phyloP scores from a whole-genome alignment of 2,329 filamentous ascomycete genomes.

The Ilyonectria destructans region DNA sequence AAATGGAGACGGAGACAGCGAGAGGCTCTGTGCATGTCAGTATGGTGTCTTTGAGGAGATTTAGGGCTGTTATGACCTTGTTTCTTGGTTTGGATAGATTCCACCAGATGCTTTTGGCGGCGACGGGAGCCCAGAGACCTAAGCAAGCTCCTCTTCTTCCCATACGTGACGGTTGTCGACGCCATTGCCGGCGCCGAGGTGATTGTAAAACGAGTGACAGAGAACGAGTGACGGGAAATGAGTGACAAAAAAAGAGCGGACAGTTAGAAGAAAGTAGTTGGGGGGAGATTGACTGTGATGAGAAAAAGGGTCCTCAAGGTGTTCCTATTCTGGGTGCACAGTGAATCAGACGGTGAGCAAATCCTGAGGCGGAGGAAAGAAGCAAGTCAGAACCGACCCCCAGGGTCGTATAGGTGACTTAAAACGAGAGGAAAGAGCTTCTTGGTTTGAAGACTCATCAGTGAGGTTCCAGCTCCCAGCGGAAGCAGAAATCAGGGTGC shows the following conservation, averaged over 20 bases:
- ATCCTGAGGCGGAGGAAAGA: neutral
- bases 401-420: conserved; percentile 25
- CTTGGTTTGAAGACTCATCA: conserved; percentile 28
- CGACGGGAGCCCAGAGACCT: conserved; percentile 48
- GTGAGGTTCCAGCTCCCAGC: conserved; percentile 16
- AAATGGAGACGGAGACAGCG: neutral
- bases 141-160: conserved; percentile 53
- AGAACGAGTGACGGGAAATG: conserved; percentile 10
- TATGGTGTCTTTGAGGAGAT: neutral
- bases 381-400: conserved; percentile 18
- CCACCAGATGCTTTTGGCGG: conserved; percentile 41
- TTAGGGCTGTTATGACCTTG: conserved; percentile 35
- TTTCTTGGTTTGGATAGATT: conserved; percentile 35
- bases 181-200: conserved; percentile 43
- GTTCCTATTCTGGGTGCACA: neutral
- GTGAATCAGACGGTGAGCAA: conserved; percentile 30
- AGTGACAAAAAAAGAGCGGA: conserved; percentile 15
- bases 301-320: neutral
- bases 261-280: conserved; percentile 12
- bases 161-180: conserved; percentile 46
- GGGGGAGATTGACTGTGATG: neutral
- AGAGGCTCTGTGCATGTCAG: conserved; percentile 26
- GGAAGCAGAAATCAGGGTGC: neutral
- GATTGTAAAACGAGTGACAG: conserved; percentile 21
- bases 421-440: conserved; percentile 21